Base-by-base conservation (phyloP, 2,329 filamentous ascomycete species). In the Diaporthe nobilis region DNA sequence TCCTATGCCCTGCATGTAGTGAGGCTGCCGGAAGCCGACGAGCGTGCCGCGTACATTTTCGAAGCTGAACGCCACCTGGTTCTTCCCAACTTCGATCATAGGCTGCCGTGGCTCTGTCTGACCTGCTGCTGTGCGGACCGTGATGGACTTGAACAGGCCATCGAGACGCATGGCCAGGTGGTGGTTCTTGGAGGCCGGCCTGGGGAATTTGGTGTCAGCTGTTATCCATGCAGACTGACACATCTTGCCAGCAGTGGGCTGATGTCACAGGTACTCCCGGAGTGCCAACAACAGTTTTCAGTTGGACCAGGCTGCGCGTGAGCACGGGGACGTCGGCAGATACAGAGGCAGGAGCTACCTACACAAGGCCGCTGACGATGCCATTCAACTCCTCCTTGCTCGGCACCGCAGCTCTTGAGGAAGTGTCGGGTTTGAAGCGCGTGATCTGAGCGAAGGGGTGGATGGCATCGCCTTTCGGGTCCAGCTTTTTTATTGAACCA, bases 361-460 rank as follows among this genome's bases (percentile, higher is more conserved):
- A 74, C 53, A 82, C 78, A 5, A 79, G 42, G 1, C 31, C 12
- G 10, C 68, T 76, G 47, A 84, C 72, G 39, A 80, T 22, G 5
- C 44, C 75, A 12, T 77, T 65, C 7, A 84, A 76, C 31, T 77
- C 78, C 25, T 78, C 71, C 76, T 83, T 84, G 75, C 79, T 78
- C 37, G 72, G 55, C 20, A 83, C 74, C 22, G 72, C 39, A 8
- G 77, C 79, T 5, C 55, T 68, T 6, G 73, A 72, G 4, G 58
- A 70, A 0, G 42, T 34, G 8, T 80, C 80, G 25, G 83, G 78
- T 49, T 65, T 67, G 75, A 84, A 83, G 4, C 78, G 80, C 5
- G 82, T 83, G 57, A 84, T 79, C 71, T 80, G 80, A 49, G 82
- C 82, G 58, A 84, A 84, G 10, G 83, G 83, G 2, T 82, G 79